Evolutionary conservation across 495 filamentous ascomycete genomes (phyloP), one percentile per base, ranked within the genome.

Genomic region (Lindgomyces ingoldianus): DNA sequence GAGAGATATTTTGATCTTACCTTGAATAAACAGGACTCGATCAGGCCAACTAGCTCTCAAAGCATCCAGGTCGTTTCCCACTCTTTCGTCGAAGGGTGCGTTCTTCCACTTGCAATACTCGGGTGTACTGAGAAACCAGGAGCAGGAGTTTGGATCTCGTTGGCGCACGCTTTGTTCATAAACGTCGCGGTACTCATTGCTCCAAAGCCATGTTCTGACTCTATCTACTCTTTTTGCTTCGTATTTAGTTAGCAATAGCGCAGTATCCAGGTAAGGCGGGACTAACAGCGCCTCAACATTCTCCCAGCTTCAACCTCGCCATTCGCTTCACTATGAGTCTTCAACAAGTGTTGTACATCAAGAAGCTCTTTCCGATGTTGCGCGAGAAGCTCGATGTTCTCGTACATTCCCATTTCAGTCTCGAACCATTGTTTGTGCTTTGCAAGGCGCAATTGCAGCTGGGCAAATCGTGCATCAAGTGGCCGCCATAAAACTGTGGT

Each of bases 21-120:
- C 60, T 55, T 65, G 62, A 3, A 65, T 39, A 29, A 65, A 65
- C 12, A 65, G 26, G 16, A 65, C 26, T 26, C 62, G 29, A 12
- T 65, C 48, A 41, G 53, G 62, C 55, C 62, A 65, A 19, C 26
- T 52, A 2, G 11, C 21, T 22, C 51, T 16, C 24, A 64, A 24
- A 4, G n/a, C 46, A 12, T 58, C 36, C 8, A 45, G 27, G 26
- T 65, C 50, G 25, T 65, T 60, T 12, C 55, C 62, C 6, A 29
- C 1, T 44, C 18, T 24, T 19, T 33, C 21, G 16, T 65, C 56
- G 30, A 65, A 65, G 4, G 62, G 62, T 3, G 55, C 25, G 41
- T 65, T 65, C 24, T 59, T 65, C 62, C 62, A 65, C 30, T 55
- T 53, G 42, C 55, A 60, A 49, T 65, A 65, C 27, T 65, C 26